Evolutionary conservation across 2,329 filamentous ascomycete species (phyloP).

Genomic region (Cytospora leucostoma): DNA sequence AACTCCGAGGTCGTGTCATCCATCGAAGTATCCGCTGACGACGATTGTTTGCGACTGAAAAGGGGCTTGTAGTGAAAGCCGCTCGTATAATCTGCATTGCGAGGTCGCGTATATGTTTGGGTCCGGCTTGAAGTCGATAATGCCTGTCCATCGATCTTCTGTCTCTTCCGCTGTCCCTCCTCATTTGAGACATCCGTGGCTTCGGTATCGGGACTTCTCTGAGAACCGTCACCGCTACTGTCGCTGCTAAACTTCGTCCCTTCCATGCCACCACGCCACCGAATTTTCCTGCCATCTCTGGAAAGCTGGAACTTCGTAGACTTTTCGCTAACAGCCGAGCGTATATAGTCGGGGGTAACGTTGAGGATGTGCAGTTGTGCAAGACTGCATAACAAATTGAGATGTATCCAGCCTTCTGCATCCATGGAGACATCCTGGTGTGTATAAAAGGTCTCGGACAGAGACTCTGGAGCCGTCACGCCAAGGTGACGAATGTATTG

Average conservation of each 20-base stretch:
- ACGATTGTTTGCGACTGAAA: constrained; percentile 54
- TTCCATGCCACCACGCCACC: constrained; percentile 72
- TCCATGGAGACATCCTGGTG: constrained; percentile 57
- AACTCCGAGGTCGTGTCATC: constrained; percentile 50
- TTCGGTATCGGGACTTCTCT: constrained; percentile 52
- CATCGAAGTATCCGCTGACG: constrained; percentile 48
- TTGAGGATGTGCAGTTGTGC: constrained; percentile 85
- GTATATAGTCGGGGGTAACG: constrained; percentile 76
- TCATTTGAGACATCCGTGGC: constrained; percentile 48
- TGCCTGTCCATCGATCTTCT: constrained; percentile 43
- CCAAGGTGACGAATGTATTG: constrained; percentile 77
- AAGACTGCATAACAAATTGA: constrained; percentile 78
- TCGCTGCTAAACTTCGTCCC: constrained; percentile 68
- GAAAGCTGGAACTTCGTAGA: constrained; percentile 79
- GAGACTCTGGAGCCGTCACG: constrained; percentile 44
- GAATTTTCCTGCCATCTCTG: constrained; percentile 73
- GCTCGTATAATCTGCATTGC: constrained; percentile 41
- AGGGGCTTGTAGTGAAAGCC: constrained; percentile 66
- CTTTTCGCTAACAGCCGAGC: constrained; percentile 67
- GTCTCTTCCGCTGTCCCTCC: constrained; percentile 46
- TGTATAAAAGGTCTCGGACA: constrained; percentile 44
- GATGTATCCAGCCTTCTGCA: constrained; percentile 76
- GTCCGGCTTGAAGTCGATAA: constrained; percentile 42
- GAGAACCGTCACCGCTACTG: constrained; percentile 53
- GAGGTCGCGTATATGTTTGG: constrained; percentile 41